Base-by-base conservation (phyloP, 345 rosid species). In the Populus pruinosa region DNA sequence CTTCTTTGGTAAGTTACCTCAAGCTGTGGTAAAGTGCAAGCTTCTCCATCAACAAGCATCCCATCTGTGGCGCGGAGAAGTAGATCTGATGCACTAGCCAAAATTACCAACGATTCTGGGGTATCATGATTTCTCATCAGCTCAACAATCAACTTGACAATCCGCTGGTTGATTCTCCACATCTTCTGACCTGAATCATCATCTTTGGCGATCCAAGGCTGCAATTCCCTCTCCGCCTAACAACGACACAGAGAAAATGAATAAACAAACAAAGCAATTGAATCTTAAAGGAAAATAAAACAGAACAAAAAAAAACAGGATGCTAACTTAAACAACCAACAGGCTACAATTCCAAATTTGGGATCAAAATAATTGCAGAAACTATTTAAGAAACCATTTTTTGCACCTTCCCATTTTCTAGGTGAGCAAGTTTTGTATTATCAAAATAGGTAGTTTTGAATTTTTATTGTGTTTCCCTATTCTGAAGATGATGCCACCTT, bases 11-110 rank as follows among this genome's bases (percentile, higher is more conserved):
- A 56, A 53, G 59, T 72, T 87, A 94, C 99, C 97, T 94, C 99
- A 6, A 94, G 87, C 78, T 94, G 98, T 13, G 98, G 99, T 83
- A 91, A 84, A 39, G 99, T 95, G 84, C 99, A 93, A 78, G 97
- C 99, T 87, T 95, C 99, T 62, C 98, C 99, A 71, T 95, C 98
- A 31, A 95, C 94, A 66, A 95, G 99, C 92, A 95, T 87, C 43
- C 99, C 99, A 76, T 95, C 99, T 67, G 99, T 95, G 33, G 99
- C 97, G 8, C 98, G 95, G 49, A 95, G 87, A 82, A 95, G 99
- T 56, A 95, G 89, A 85, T 95, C 99, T 12, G 98, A 95, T 9
- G 99, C 94, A 71, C 96, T 93, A 44, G 99, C 95, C 38, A 95
- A 82, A 79, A 95, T 93, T 77, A 95, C 90, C 73, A 95, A 80